phyloP scores from a whole-genome alignment of 257 asterid genomes.

The Penstemon eatonii region DNA sequence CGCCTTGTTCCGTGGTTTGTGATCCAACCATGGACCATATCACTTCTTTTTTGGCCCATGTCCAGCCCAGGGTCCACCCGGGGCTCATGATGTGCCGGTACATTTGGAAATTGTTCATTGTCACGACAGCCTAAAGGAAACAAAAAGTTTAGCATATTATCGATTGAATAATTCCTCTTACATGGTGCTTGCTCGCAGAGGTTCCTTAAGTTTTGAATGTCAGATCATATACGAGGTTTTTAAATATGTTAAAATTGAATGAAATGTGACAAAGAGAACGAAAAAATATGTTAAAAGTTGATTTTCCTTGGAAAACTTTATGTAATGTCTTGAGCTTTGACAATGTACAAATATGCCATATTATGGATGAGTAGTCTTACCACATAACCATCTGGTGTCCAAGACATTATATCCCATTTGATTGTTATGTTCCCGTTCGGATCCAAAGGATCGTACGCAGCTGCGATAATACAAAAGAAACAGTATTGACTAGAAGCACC shows the following conservation, averaged over 20 bases:
- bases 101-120: constrained; percentile 73
- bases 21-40: constrained; percentile 75
- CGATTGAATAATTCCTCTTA: neutral
- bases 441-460: constrained; percentile 87
- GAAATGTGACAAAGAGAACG: no score
- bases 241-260: no score
- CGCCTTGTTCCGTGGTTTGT: constrained; percentile 81
- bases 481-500: neutral
- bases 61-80: constrained; percentile 79
- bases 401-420: constrained; percentile 91
- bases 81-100: constrained; percentile 77
- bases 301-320: no score
- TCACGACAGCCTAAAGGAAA: constrained; percentile 53
- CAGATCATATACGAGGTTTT: no score
- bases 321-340: no score
- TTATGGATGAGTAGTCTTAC: constrained; percentile 35
- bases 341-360: neutral
- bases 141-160: neutral
- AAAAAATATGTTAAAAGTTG: no score
- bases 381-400: constrained; percentile 96
- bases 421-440: constrained; percentile 90
- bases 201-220: no score
- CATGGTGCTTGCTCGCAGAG: neutral
- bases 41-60: constrained; percentile 85
- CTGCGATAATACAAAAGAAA: constrained; percentile 36